Percentiles rank a stretch among this genome's conserved stretches.
Evolutionary conservation across 2,329 filamentous ascomycete species (phyloP).

Genomic region (Penicillium sp.): DNA sequence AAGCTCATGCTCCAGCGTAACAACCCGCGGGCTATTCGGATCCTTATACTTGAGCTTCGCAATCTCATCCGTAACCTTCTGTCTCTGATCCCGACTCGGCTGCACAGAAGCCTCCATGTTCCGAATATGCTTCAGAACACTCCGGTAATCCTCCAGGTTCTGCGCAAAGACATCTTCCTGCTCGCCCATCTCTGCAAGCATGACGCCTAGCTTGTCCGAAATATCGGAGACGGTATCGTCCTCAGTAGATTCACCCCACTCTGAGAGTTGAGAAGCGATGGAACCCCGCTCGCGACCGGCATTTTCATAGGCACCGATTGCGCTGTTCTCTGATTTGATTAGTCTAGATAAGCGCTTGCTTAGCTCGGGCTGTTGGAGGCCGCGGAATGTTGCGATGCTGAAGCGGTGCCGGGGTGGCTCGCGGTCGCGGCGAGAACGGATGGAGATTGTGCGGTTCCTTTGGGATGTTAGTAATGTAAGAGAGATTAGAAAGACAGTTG

Average conservation of each 20-base stretch:
- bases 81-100: slow-evolving; percentile 82
- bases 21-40: slow-evolving; percentile 75
- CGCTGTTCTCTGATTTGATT: slow-evolving; percentile 92
- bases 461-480: not conserved
- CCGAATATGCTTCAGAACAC: slow-evolving; percentile 82
- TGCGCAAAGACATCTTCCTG: slow-evolving; percentile 89
- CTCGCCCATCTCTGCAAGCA: slow-evolving; percentile 89
- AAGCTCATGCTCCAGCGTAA: slow-evolving; percentile 90
- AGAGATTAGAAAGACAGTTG: not conserved
- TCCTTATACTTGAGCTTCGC: slow-evolving; percentile 89
- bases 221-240: slow-evolving; percentile 87
- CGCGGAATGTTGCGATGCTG: slow-evolving; percentile 81
- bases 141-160: slow-evolving; percentile 80
- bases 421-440: slow-evolving; percentile 36
- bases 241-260: slow-evolving; percentile 90
- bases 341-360: slow-evolving; percentile 85
- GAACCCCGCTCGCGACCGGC: slow-evolving; percentile 80
- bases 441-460: slow-evolving; percentile 46
- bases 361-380: slow-evolving; percentile 80
- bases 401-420: slow-evolving; percentile 44
- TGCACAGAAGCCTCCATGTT: slow-evolving; percentile 96
- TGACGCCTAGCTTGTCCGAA: slow-evolving; percentile 90
- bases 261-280: slow-evolving; percentile 86
- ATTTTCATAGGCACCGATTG: slow-evolving; percentile 78
- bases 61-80: slow-evolving; percentile 90